These are phyloP conservation scores for Chlorella ohadii DNA, from an alignment of 139 green algal genomes.

Conservation along the genomic window DNA sequence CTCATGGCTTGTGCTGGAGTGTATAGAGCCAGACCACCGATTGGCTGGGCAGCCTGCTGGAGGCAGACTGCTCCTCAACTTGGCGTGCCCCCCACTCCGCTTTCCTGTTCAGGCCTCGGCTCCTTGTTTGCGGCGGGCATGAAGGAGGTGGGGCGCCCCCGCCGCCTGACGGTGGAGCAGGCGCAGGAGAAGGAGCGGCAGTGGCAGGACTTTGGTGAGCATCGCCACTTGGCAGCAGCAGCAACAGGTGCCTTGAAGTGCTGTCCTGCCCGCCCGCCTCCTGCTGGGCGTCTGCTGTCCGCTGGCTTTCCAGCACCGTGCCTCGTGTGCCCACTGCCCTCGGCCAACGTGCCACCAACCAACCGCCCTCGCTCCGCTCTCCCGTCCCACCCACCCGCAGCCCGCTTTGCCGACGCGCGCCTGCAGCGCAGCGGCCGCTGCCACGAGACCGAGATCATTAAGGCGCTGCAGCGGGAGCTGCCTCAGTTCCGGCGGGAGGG, in stretches of 20 bases:
- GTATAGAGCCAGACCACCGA: too few species aligned
- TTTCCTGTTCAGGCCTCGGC: constrained; percentile 38
- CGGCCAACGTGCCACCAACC: too few species aligned
- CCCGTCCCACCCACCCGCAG: too few species aligned
- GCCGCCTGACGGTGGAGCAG: constrained; percentile 61
- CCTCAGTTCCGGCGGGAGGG: constrained; percentile 55
- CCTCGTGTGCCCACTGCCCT: too few species aligned
- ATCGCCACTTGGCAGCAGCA: too few species aligned
- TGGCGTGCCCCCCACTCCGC: not conserved
- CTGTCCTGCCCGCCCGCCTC: not conserved
- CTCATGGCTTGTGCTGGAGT: too few species aligned
- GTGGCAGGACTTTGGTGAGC: constrained; percentile 80
- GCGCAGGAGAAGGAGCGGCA: constrained; percentile 64
- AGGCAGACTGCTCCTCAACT: too few species aligned
- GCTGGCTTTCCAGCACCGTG: too few species aligned
- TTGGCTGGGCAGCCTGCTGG: too few species aligned
- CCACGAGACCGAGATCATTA: constrained; percentile 79
- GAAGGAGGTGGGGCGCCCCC: constrained; percentile 79
- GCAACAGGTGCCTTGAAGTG: too few species aligned
- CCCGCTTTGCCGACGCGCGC: constrained; percentile 57
- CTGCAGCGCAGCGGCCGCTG: constrained; percentile 67
- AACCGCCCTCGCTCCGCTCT: too few species aligned
- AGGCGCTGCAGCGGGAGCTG: constrained; percentile 48
- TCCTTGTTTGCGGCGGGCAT: constrained; percentile 63
- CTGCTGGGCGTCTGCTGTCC: too few species aligned